Percentiles rank a stretch among this genome's conserved stretches.
phyloP scores from a whole-genome alignment of 805 yeast genomes.

The Nakazawaea populi region DNA sequence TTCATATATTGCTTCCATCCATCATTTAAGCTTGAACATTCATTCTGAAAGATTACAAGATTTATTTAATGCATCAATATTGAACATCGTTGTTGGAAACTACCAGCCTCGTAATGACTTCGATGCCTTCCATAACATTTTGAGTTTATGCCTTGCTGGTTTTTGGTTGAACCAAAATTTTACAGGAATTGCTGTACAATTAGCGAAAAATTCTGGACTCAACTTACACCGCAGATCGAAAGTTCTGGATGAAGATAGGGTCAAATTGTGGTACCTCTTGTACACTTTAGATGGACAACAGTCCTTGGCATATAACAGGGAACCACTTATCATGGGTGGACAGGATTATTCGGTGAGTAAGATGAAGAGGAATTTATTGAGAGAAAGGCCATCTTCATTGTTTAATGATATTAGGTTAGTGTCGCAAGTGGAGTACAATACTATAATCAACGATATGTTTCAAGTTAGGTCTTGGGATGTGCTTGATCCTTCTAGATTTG shows the following conservation, averaged over 20 bases:
- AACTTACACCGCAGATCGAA: constrained; percentile 19
- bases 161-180: constrained; percentile 67
- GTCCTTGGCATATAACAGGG: constrained; percentile 52
- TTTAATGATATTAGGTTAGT: constrained; percentile 51
- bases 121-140: constrained; percentile 54
- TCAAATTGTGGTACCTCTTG: constrained; percentile 61
- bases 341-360: constrained; percentile 33
- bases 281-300: constrained; percentile 68
- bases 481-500: constrained; percentile 54
- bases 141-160: constrained; percentile 59
- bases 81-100: constrained; percentile 25
- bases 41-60: constrained; percentile 21
- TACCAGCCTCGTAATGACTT: constrained; percentile 21
- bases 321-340: constrained; percentile 43
- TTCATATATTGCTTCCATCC: constrained; percentile 57
- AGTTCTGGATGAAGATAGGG: constrained; percentile 33
- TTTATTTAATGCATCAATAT: constrained; percentile 22
- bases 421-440: constrained; percentile 64
- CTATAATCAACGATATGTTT: constrained; percentile 54
- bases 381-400: constrained; percentile 13
- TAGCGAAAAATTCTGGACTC: constrained; percentile 50
- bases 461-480: constrained; percentile 57
- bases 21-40: constrained; percentile 36
- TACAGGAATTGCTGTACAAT: constrained; percentile 61
- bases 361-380: constrained; percentile 8